Evolutionary conservation across 2,329 filamentous ascomycete species (phyloP), one percentile per base, ranked within the genome.

Genomic region (Neoarthrinium moseri): DNA sequence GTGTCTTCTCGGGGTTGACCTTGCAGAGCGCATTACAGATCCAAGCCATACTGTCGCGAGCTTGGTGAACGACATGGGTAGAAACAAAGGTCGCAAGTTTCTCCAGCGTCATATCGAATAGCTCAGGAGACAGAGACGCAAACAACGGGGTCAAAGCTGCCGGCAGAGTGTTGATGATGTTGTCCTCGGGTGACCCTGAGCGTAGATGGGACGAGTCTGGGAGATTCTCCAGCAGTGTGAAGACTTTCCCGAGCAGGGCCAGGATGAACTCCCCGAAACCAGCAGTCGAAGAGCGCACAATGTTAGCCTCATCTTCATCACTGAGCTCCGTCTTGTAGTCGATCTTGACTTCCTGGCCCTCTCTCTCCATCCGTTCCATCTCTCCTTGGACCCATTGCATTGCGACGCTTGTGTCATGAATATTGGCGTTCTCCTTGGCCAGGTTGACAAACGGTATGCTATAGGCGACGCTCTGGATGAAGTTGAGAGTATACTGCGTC

Each of bases 1-100:
- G 75, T 1, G 94, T 91, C 71, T 96, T 96, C 63, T 92, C 85
- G 0, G 95, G 91, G 56, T 95, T 89, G 55, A 95, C 90, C 69
- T 97, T 97, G 76, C 94, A 96, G 20, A 99, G 77, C 1, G 90
- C 89, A 66, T 96, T 97, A 69, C 92, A 89, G 44, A 97, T 97
- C 78, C 96, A 99, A 1, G 95, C 94, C 87, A 99, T 96, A 6
- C 94, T 92, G 73, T 99, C 94, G 54, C 92, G 79, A 43, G 94
- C 92, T 68, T 97, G 94, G 58, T 99, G 91, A 15, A 99, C 92
- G 39, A 99, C 94, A 69, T 97, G 94, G 52, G 89, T 89, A 2
- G 88, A 86, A 21, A 96, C 87, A 64, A 99, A 99, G 24, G 89
- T 83, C 3, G 91, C 87, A 56, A 99, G 83, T 73, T 97, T 97